phyloP scores from a whole-genome alignment of 768 basidiomycete genomes.

The Cytidiella melzeri region DNA sequence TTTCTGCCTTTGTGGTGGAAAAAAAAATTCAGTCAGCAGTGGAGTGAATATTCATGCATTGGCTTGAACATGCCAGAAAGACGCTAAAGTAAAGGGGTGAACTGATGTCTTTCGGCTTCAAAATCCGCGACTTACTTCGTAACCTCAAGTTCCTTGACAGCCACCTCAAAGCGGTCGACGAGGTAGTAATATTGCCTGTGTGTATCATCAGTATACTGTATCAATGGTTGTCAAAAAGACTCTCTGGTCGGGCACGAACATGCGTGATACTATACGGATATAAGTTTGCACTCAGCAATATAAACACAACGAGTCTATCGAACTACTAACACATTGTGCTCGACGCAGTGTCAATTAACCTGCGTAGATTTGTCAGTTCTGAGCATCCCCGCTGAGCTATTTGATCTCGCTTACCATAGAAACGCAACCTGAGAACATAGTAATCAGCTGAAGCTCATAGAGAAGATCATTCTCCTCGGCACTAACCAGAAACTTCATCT shows the following conservation, averaged over 20 bases:
- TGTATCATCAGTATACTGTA: no score
- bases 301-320: background rate
- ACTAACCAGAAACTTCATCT: background rate
- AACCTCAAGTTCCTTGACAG: background rate
- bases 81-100: no score
- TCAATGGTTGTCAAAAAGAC: background rate
- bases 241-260: slow-evolving; percentile 11
- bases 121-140: background rate
- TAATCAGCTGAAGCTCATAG: no score
- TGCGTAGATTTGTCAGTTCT: no score
- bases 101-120: no score
- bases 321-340: slow-evolving; percentile 14
- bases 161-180: background rate
- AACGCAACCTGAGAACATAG: background rate
- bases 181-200: slow-evolving; percentile 9
- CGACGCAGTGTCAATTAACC: background rate
- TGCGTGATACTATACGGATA: slow-evolving; percentile 17
- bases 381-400: no score
- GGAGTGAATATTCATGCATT: no score
- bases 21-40: no score
- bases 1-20: no score
- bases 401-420: background rate
- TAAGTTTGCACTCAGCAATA: background rate
- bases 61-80: no score
- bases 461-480: no score